Conservation (phyloP, 202 grass and related monocot genomes). For the Zizania palustris region DNA sequence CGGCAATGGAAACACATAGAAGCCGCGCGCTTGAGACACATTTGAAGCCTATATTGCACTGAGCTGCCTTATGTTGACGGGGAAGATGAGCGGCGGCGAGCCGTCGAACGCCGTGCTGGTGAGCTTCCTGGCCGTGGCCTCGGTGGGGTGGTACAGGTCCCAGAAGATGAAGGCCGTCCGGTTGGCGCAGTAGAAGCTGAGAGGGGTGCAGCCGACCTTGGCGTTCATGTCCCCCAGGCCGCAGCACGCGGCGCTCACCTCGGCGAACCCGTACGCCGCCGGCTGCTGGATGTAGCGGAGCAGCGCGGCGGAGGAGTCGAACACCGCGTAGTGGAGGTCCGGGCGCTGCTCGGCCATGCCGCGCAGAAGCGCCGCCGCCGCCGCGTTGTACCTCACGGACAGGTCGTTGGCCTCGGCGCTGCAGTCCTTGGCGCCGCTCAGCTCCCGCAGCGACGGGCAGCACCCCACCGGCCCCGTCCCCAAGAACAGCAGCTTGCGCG, state of each 20-base stretch:
- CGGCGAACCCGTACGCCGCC: constrained; percentile 47
- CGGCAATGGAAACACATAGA: background rate
- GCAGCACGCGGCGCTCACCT: constrained; percentile 70
- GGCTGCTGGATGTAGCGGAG: constrained; percentile 54
- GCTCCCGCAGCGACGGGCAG: constrained; percentile 55
- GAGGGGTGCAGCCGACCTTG: constrained; percentile 62
- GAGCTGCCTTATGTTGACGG: constrained; percentile 62
- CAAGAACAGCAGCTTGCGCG: constrained; percentile 63
- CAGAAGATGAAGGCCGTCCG: constrained; percentile 61
- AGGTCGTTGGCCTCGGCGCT: constrained; percentile 50
- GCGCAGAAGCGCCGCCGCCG: constrained; percentile 35
- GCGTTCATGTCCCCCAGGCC: constrained; percentile 78
- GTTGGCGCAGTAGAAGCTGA: constrained; percentile 68
- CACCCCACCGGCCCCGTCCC: constrained; percentile 72
- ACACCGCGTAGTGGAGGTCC: constrained; percentile 56
- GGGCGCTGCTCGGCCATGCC: constrained; percentile 13
- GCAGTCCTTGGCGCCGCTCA: constrained; percentile 54
- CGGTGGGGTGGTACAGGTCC: constrained; percentile 81
- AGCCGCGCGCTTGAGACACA: background rate
- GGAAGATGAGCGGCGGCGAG: constrained; percentile 58
- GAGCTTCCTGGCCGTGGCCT: constrained; percentile 55
- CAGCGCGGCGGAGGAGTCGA: constrained; percentile 49
- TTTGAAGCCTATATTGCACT: constrained; percentile 11
- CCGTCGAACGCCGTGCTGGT: constrained; percentile 52
- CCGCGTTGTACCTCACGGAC: constrained; percentile 60